phyloP scores from a whole-genome alignment of 495 filamentous ascomycete species.

The Aspergillus avenaceus region DNA sequence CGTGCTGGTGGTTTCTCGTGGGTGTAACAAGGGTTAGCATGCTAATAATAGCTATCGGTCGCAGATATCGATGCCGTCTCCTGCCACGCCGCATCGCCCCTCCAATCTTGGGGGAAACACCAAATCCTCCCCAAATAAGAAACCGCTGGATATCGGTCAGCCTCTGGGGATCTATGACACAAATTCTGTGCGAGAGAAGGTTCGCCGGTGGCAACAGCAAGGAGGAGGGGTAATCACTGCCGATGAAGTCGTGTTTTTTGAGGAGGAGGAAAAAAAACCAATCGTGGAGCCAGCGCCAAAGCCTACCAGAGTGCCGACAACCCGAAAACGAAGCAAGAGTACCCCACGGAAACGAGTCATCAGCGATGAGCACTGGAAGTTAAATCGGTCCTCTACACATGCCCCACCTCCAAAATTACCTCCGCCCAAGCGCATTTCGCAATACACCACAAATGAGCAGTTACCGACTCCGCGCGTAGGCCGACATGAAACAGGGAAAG shows the following conservation, averaged over 20 bases:
- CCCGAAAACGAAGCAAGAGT: conserved; percentile 42
- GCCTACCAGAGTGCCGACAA: conserved; percentile 12
- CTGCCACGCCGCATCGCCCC: conserved; percentile 38
- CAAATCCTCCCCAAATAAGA: conserved; percentile 34
- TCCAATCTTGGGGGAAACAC: conserved; percentile 36
- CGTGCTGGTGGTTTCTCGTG: too few species aligned
- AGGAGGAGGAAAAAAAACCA: conserved; percentile 35
- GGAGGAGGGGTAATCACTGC: conserved; percentile 54
- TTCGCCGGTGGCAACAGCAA: conserved; percentile 74
- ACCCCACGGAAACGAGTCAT: conserved; percentile 74
- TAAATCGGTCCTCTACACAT: conserved; percentile 46
- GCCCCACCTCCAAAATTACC: conserved; percentile 48
- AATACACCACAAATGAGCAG: conserved; percentile 40
- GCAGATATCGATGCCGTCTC: conserved; percentile 43
- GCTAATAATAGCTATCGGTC: conserved; percentile 9
- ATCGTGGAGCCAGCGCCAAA: conserved; percentile 23
- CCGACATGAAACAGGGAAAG: conserved; percentile 18
- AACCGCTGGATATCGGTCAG: conserved; percentile 47
- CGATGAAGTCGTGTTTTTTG: conserved; percentile 33
- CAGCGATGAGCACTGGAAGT: conserved; percentile 74
- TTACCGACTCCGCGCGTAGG: conserved; percentile 13
- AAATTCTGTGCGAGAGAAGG: conserved; percentile 61
- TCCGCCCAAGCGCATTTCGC: conserved; percentile 41
- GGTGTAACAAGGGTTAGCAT: too few species aligned
- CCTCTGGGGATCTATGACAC: conserved; percentile 51